Conservation (phyloP, 2,329 filamentous ascomycete species). For the Apiospora pterosperma region DNA sequence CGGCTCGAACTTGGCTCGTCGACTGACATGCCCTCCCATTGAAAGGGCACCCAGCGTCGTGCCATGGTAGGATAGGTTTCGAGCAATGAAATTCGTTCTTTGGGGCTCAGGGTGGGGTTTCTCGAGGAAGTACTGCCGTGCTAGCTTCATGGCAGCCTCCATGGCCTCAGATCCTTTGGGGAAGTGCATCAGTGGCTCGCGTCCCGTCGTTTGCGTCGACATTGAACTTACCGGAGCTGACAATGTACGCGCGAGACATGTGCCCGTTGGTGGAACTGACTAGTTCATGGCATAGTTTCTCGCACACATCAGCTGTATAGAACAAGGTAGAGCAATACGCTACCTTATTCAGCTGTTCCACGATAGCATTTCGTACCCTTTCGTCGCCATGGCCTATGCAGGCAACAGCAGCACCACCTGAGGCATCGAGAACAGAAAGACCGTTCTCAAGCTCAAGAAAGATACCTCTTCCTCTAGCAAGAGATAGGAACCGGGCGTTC, state of each 20-base stretch:
- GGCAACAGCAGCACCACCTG: slow-evolving; percentile 42
- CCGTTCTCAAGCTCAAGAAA: slow-evolving; percentile 38
- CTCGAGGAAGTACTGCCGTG: slow-evolving; percentile 59
- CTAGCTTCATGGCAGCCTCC: slow-evolving; percentile 60
- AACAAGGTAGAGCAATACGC: slow-evolving; percentile 41
- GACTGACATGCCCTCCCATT: slow-evolving; percentile 57
- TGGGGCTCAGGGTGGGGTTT: slow-evolving; percentile 47
- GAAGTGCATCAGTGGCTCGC: not conserved
- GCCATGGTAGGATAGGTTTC: slow-evolving; percentile 68
- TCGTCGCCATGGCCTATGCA: slow-evolving; percentile 42
- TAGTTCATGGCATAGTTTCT: slow-evolving; percentile 31
- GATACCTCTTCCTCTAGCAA: slow-evolving; percentile 33
- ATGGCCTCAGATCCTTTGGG: slow-evolving; percentile 57
- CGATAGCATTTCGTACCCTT: slow-evolving; percentile 37
- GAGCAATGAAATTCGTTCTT: slow-evolving; percentile 63
- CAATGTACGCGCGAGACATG: slow-evolving; percentile 32
- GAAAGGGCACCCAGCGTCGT: slow-evolving; percentile 66
- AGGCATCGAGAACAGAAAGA: slow-evolving; percentile 39
- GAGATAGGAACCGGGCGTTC: slow-evolving; percentile 25
- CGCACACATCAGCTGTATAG: slow-evolving; percentile 36
- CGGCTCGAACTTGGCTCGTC: slow-evolving; percentile 60
- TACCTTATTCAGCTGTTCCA: slow-evolving; percentile 35
- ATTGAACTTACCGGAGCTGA: slow-evolving; percentile 28
- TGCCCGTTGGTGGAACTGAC: slow-evolving; percentile 26
- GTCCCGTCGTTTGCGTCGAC: not conserved